These are phyloP conservation scores for Bauhinia variegata DNA, from an alignment of 306 rosid species.

Conservation along the genomic window DNA sequence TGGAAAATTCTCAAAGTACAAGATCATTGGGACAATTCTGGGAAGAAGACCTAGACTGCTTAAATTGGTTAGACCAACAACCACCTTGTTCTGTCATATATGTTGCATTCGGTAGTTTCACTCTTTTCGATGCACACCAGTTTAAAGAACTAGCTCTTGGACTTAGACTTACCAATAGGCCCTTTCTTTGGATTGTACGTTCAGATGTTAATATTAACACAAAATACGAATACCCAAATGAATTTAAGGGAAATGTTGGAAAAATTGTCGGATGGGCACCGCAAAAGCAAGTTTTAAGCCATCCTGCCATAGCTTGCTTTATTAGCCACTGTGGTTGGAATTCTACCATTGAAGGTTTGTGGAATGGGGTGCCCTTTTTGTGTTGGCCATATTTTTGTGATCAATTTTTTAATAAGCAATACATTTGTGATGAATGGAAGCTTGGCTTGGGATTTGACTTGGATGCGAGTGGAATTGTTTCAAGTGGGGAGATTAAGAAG, in stretches of 20 bases:
- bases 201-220: no score
- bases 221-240: not conserved
- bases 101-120: slow-evolving; percentile 23
- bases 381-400: slow-evolving; percentile 42
- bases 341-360: slow-evolving; percentile 34
- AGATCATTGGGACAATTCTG: slow-evolving; percentile 13
- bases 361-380: slow-evolving; percentile 43
- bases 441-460: no score
- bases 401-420: no score
- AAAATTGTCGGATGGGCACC: slow-evolving; percentile 35
- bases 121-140: slow-evolving; percentile 6
- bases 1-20: not conserved
- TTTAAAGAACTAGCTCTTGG: slow-evolving; percentile 23
- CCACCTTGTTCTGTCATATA: slow-evolving; percentile 17
- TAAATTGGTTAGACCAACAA: slow-evolving; percentile 16
- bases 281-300: slow-evolving; percentile 24
- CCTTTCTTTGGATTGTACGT: no score
- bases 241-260: slow-evolving; percentile 5
- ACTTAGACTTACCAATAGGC: not conserved
- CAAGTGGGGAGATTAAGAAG: slow-evolving; percentile 21
- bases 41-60: not conserved
- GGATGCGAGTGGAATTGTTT: no score
- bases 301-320: slow-evolving; percentile 42
- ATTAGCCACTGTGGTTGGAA: slow-evolving; percentile 45
- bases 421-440: no score